phyloP scores from a whole-genome alignment of 345 rosid species.

The Heritiera littoralis region DNA sequence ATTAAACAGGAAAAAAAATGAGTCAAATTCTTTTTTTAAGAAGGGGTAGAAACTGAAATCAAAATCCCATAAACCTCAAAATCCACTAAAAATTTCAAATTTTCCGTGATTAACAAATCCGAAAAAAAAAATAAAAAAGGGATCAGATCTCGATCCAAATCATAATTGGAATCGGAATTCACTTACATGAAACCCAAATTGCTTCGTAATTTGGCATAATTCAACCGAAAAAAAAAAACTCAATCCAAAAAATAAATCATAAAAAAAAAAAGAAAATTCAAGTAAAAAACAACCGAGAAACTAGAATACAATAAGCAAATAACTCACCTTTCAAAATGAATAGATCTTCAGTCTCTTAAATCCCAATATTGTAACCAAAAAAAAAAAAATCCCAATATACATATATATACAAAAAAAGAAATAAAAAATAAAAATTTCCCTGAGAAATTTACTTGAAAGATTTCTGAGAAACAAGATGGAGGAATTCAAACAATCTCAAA shows the following conservation, averaged over 20 bases:
- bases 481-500: constrained; percentile 10
- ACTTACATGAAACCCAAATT: constrained; percentile 13
- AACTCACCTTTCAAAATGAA: constrained; percentile 32
- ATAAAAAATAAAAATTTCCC: not conserved
- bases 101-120: not conserved
- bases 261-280: constrained; percentile 19
- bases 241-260: not conserved
- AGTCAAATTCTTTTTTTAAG: not conserved
- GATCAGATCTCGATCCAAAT: constrained; percentile 47
- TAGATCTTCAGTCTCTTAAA: constrained; percentile 17
- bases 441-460: not conserved
- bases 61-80: constrained; percentile 3
- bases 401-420: not conserved
- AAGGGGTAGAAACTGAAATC: not conserved
- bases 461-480: not conserved
- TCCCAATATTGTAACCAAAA: not conserved
- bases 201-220: constrained; percentile 18
- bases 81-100: constrained; percentile 16
- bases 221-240: not conserved
- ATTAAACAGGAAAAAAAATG: too few relatives aligned
- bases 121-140: not conserved
- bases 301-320: not conserved
- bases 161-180: constrained; percentile 11
- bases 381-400: constrained; percentile 1
- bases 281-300: not conserved